A percentile compares a stretch with the other conserved stretches of the same genome.
phyloP scores from a whole-genome alignment of 2,329 filamentous ascomycete genomes.

The Macrophomina pseudophaseolina region DNA sequence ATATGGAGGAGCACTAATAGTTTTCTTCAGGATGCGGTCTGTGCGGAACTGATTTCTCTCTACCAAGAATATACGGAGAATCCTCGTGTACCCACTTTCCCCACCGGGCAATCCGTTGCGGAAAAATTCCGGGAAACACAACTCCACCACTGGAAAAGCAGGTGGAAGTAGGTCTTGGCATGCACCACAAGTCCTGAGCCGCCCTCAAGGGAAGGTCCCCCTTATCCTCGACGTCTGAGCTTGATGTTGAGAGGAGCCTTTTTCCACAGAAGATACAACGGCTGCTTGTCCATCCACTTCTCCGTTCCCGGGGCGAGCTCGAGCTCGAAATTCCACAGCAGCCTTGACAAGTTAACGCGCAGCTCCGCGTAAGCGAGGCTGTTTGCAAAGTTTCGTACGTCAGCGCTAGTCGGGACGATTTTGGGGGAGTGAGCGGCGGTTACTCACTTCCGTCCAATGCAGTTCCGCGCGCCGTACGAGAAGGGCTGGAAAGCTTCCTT shows the following conservation, averaged over 20 bases:
- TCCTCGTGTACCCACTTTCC: too few relatives aligned
- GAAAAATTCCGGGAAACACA: background rate
- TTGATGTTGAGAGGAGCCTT: slow-evolving; percentile 38
- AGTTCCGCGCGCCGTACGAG: slow-evolving; percentile 41
- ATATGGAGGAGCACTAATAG: too few relatives aligned
- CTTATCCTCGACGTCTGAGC: slow-evolving; percentile 24
- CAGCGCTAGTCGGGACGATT: too few relatives aligned
- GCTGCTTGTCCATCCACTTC: slow-evolving; percentile 32
- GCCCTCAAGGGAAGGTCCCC: too few relatives aligned
- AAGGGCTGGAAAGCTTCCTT: slow-evolving; percentile 39
- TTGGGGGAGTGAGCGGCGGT: too few relatives aligned
- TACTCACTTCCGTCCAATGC: slow-evolving; percentile 39
- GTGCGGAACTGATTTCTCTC: background rate
- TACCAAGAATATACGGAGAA: background rate
- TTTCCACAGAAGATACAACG: slow-evolving; percentile 40
- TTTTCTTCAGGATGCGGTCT: too few relatives aligned
- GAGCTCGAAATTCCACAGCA: slow-evolving; percentile 47
- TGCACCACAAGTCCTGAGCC: too few relatives aligned
- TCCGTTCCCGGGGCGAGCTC: slow-evolving; percentile 32
- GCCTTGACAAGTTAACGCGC: slow-evolving; percentile 42
- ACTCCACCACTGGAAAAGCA: too few relatives aligned
- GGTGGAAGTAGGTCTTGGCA: too few relatives aligned
- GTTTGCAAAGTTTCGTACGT: background rate
- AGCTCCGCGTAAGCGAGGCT: slow-evolving; percentile 46
- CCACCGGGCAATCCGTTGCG: background rate